phyloP scores from a whole-genome alignment of 768 basidiomycete genomes.

The Mycena venus region DNA sequence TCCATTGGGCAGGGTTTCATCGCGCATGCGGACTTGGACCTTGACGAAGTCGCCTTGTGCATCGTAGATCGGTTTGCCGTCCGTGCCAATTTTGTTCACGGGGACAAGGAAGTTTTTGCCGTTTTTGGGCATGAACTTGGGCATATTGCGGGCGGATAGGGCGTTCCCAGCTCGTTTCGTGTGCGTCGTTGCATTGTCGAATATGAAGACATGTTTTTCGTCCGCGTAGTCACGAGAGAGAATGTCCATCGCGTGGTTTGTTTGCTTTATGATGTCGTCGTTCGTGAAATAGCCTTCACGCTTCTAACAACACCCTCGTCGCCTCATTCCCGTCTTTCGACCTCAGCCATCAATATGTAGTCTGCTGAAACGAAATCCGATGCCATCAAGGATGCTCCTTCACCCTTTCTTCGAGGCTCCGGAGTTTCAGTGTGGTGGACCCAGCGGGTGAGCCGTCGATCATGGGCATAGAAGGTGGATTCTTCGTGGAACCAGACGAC shows the following conservation, averaged over 20 bases:
- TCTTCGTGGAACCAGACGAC: constrained; percentile 56
- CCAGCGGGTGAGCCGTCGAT: constrained; percentile 45
- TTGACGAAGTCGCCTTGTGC: constrained; percentile 41
- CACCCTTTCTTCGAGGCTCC: constrained; percentile 51
- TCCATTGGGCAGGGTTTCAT: constrained; percentile 39
- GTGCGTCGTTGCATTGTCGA: no score
- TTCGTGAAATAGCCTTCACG: constrained; percentile 47
- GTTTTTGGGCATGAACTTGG: constrained; percentile 40
- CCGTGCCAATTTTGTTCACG: constrained; percentile 26
- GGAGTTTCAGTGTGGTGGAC: constrained; percentile 41
- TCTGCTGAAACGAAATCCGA: constrained; percentile 52
- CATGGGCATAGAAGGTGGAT: constrained; percentile 55
- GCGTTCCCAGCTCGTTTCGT: constrained; percentile 47
- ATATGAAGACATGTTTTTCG: constrained; percentile 43
- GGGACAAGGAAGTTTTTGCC: constrained; percentile 38
- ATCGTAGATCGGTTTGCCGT: constrained; percentile 39
- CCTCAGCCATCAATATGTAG: constrained; percentile 39
- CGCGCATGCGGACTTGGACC: constrained; percentile 47
- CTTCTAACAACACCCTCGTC: constrained; percentile 38
- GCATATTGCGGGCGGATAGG: constrained; percentile 51
- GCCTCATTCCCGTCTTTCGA: constrained; percentile 34
- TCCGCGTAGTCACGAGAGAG: constrained; percentile 40
- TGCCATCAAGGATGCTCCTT: constrained; percentile 55
- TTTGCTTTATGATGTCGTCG: constrained; percentile 46
- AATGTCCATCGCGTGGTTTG: constrained; percentile 36